Base-by-base conservation (phyloP, 2,329 filamentous ascomycete species). In the Trichoderma sp. region DNA sequence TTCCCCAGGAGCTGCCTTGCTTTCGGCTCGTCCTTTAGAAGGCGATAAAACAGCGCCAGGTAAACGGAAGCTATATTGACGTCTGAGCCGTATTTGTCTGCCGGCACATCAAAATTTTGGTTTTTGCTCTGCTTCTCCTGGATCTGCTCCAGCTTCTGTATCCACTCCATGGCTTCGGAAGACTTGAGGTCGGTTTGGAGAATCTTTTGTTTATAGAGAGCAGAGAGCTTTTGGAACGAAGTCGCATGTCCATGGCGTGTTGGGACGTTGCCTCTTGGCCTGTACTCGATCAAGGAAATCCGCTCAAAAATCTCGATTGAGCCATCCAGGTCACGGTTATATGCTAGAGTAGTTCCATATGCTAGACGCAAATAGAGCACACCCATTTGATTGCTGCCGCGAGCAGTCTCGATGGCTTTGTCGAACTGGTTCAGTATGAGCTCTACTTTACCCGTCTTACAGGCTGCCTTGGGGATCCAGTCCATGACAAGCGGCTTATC, bases 41-140 rank as follows among this genome's bases (percentile, higher is more conserved):
- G 75, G 0, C 79, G 77, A 70, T 81, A 78, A 65, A 82, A 77
- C 16, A 81, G 74, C 1, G 79, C 76, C 13, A 81, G 76, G 70
- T 81, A 82, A 26, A 83, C 78, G 18, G 79, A 77, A 0, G 81
- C 81, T 2, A 78, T 77, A 61, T 83, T 82, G 69, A 81, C 76
- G 39, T 82, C 81, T 0, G 80, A 80, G 0, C 81, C 81, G 1
- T 79, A 76, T 72, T 82, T 80, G 67, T 77, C 76, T 24, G 79
- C 72, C 4, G 81, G 81, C 71, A 82, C 79, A 26, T 82, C 77
- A 3, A 76, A 73, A 64, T 80, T 80, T 60, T 80, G 78, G 24
- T 82, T 79, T 30, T 76, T 74, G 65, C 75, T 75, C 60, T 82
- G 79, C 73, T 81, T 79, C 5, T 72, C 67, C 67, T 78, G 78